phyloP scores from a whole-genome alignment of 257 asterid genomes.

The Solanum lycopersicoides region DNA sequence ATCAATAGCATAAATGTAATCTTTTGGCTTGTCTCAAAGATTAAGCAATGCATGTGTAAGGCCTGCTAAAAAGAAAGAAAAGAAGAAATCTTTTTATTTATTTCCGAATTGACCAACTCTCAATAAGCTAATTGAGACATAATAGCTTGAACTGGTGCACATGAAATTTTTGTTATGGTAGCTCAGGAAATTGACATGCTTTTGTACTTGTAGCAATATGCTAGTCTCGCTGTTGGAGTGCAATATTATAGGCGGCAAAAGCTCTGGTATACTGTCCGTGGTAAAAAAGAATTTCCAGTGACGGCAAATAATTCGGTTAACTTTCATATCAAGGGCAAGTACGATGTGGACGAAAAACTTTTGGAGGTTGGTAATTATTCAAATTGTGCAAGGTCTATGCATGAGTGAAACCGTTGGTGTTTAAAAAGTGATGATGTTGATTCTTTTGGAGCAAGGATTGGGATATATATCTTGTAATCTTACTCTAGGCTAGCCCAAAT shows the following conservation, averaged over 20 bases:
- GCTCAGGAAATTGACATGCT: constrained; percentile 1
- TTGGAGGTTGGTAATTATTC: constrained; percentile 29
- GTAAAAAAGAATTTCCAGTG: constrained; percentile 58
- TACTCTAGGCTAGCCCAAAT: not conserved
- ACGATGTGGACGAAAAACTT: constrained; percentile 44
- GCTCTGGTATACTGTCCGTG: constrained; percentile 47
- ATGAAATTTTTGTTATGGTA: not conserved
- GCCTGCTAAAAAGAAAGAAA: not conserved
- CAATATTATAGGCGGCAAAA: constrained; percentile 44
- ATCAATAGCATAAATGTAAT: not conserved
- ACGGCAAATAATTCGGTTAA: constrained; percentile 35
- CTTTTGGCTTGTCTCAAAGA: not conserved
- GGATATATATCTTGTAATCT: not conserved
- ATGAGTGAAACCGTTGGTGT: not conserved
- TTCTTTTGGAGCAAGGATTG: not conserved
- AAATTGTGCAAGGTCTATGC: not conserved
- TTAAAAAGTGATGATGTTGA: not conserved
- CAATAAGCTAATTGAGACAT: not conserved
- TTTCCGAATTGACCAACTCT: not conserved
- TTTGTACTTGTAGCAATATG: constrained; percentile 29
- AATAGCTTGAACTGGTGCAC: not conserved
- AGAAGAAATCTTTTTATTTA: not conserved
- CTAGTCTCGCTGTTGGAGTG: constrained; percentile 55
- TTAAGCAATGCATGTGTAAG: not conserved
- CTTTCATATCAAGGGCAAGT: constrained; percentile 65